Conservation (phyloP, 2,329 filamentous ascomycete genomes). For the Fusarium chaquense region DNA sequence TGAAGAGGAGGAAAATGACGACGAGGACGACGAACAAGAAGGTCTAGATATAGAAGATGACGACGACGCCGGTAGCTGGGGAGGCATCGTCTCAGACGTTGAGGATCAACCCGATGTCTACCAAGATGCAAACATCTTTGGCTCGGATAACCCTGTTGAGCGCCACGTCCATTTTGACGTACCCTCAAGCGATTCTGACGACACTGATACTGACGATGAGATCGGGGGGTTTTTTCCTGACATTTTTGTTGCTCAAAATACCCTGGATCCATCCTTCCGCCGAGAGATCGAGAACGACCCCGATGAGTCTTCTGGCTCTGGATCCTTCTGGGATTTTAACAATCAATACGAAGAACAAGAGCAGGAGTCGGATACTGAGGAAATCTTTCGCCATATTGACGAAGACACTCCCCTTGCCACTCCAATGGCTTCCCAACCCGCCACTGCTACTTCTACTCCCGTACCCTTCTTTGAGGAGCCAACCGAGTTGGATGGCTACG, state of each 20-base stretch:
- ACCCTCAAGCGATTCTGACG: conserved; percentile 74
- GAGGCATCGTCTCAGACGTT: conserved; percentile 64
- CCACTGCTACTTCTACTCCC: conserved; percentile 42
- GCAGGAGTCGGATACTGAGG: conserved; percentile 58
- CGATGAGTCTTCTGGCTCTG: conserved; percentile 68
- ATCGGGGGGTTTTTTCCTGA: conserved; percentile 77
- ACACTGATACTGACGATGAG: conserved; percentile 72
- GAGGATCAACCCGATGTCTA: conserved; percentile 60
- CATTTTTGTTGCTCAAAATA: conserved; percentile 81
- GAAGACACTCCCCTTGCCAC: conserved; percentile 60
- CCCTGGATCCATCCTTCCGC: conserved; percentile 78
- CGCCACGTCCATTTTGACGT: conserved; percentile 82
- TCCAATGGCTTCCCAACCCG: conserved; percentile 52
- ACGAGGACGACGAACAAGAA: conserved; percentile 55
- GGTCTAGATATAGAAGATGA: conserved; percentile 56
- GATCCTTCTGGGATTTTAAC: conserved; percentile 73
- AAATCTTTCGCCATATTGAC: conserved; percentile 54
- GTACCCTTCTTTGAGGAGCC: conserved; percentile 51
- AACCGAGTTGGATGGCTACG: conserved; percentile 67
- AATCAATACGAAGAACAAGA: conserved; percentile 58
- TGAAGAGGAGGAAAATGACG: conserved; percentile 52
- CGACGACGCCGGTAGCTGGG: conserved; percentile 65
- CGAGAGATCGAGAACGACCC: conserved; percentile 78
- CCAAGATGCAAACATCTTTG: conserved; percentile 56
- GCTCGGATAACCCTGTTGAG: conserved; percentile 57